Evolutionary conservation across 805 yeast species (phyloP).

Genomic region (Kodamaea sagamina): DNA sequence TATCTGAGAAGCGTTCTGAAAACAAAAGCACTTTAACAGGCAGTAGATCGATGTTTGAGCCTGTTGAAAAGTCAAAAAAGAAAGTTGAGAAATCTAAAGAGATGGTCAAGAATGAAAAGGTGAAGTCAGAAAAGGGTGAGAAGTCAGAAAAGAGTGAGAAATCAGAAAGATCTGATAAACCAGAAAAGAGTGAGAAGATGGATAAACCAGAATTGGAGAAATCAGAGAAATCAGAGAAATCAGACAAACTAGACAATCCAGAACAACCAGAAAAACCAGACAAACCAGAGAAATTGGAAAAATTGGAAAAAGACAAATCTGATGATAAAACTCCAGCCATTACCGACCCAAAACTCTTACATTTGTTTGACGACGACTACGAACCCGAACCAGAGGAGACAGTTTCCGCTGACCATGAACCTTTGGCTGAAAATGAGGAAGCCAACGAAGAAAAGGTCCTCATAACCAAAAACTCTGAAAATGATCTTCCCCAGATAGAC

Average conservation of each 20-base stretch:
- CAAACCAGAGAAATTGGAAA: not conserved
- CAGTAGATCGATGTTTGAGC: slow-evolving; percentile 1
- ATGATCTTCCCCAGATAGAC: not conserved
- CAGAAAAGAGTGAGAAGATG: slow-evolving; percentile 20
- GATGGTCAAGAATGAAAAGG: not conserved
- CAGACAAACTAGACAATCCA: too few relatives aligned
- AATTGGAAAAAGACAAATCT: not conserved
- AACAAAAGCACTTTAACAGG: slow-evolving; percentile 1
- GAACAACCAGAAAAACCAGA: not conserved
- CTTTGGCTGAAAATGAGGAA: not conserved
- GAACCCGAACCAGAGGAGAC: slow-evolving; percentile 8
- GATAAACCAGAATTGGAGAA: slow-evolving; percentile 15
- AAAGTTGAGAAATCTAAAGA: not conserved
- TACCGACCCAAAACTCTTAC: slow-evolving; percentile 17
- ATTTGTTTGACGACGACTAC: slow-evolving; percentile 20
- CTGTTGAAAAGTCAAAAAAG: slow-evolving; percentile 1
- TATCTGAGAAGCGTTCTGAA: not conserved
- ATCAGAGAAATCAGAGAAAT: too few relatives aligned
- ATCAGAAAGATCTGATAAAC: slow-evolving; percentile 31
- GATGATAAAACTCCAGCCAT: slow-evolving; percentile 8
- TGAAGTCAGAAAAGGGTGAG: slow-evolving; percentile 14
- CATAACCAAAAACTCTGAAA: too few relatives aligned
- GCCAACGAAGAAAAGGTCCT: not conserved
- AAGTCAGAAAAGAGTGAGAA: slow-evolving; percentile 29
- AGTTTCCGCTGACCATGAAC: not conserved